phyloP scores from a whole-genome alignment of 106 monocot species.

The Narthecium ossifragum region DNA sequence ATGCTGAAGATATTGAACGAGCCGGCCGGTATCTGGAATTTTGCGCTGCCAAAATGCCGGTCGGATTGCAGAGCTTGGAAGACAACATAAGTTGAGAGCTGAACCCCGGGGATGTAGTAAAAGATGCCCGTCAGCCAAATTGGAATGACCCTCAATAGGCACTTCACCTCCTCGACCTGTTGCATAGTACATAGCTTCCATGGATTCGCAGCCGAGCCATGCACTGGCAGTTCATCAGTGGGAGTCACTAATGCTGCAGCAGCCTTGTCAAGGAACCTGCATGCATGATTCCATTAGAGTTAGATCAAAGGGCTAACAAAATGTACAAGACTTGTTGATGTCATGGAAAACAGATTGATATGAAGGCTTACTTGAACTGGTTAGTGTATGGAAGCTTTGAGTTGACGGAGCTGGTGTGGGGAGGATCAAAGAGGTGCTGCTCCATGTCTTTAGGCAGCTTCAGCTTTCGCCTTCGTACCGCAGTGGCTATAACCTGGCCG shows the following conservation, averaged over 20 bases:
- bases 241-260: conserved; percentile 13
- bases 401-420: conserved; percentile 17
- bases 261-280: conserved; percentile 59
- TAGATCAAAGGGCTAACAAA: too few species aligned
- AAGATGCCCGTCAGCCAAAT: conserved; percentile 42
- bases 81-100: conserved; percentile 28
- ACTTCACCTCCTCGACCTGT: conserved; percentile 64
- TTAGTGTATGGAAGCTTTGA: conserved; percentile 56
- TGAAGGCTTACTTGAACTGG: conserved; percentile 42
- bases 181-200: conserved; percentile 44
- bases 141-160: conserved; percentile 39
- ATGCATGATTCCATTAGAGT: too few species aligned
- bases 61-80: conserved; percentile 53
- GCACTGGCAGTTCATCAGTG: conserved; percentile 15
- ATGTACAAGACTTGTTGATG: too few species aligned
- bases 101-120: conserved; percentile 14
- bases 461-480: conserved; percentile 16
- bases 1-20: conserved; percentile 52
- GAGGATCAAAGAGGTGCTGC: conserved; percentile 32
- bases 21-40: conserved; percentile 49
- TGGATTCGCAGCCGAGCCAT: conserved; percentile 10
- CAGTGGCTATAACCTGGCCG: conserved; percentile 29
- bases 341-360: neutral
- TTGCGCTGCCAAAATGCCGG: conserved; percentile 18
- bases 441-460: conserved; percentile 1